phyloP scores from a whole-genome alignment of 2,329 filamentous ascomycete species.

The Aspergillus sp. region DNA sequence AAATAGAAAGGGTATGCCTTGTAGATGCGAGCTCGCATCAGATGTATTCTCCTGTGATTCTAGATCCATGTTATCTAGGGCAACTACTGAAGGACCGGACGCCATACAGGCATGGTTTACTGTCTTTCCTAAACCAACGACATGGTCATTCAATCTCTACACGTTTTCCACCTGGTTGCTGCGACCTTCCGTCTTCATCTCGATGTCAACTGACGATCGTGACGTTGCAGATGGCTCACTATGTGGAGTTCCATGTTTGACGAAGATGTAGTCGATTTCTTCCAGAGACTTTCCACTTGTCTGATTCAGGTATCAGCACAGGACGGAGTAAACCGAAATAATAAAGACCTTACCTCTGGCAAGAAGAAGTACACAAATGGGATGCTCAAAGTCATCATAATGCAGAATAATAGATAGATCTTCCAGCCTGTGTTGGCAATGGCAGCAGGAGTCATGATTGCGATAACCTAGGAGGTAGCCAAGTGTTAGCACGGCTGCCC shows the following conservation, averaged over 20 bases:
- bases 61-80: too few relatives aligned
- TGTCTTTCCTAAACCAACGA: too few relatives aligned
- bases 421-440: not conserved
- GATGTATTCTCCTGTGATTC: too few relatives aligned
- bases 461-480: too few relatives aligned
- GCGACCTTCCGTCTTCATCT: not conserved
- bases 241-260: not conserved
- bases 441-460: not conserved
- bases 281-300: not conserved
- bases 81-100: too few relatives aligned
- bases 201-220: not conserved
- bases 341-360: not conserved
- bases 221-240: not conserved
- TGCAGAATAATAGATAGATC: not conserved
- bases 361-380: conserved; percentile 2
- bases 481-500: too few relatives aligned
- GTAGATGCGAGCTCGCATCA: too few relatives aligned
- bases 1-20: too few relatives aligned
- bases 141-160: too few relatives aligned
- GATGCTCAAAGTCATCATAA: not conserved
- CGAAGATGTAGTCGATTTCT: conserved; percentile 5
- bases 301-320: not conserved
- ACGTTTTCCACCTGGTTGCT: too few relatives aligned
- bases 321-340: too few relatives aligned
- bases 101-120: too few relatives aligned